A percentile compares a stretch with the other conserved stretches of the same genome.
These are phyloP conservation scores for Acanthamoeba polyphaga DNA, from an alignment of 208 protist species.

Conservation along the genomic window DNA sequence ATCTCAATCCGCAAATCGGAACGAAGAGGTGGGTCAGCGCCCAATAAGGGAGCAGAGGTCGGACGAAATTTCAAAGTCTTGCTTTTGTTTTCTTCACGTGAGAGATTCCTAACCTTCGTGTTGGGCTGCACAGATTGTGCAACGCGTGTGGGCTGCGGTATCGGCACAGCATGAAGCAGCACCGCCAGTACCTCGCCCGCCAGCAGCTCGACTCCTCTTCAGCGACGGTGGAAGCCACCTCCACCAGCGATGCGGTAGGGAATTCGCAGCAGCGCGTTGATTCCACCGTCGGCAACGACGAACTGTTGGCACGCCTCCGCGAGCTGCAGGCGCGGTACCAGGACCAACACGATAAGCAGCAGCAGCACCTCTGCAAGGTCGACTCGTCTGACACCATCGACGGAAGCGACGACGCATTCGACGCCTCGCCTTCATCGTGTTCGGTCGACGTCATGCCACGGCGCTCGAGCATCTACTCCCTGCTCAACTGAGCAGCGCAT, in stretches of 20 bases:
- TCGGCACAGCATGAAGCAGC: constrained; percentile 50
- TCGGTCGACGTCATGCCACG: not conserved
- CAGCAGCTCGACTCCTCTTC: not conserved
- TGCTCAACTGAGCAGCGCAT: not conserved
- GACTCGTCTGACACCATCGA: constrained; percentile 28
- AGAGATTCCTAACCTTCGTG: no score
- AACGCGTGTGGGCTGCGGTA: constrained; percentile 52
- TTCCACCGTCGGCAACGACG: no score
- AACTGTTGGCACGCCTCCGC: no score
- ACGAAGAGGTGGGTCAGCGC: no score
- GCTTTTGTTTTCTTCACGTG: no score
- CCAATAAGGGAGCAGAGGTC: no score
- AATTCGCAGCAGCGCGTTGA: no score
- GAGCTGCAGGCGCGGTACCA: not conserved
- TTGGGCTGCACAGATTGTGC: not conserved
- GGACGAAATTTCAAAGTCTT: no score
- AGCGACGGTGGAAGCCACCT: no score
- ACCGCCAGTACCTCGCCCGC: constrained; percentile 32
- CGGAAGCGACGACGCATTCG: not conserved
- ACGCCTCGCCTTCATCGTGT: not conserved
- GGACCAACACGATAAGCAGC: not conserved
- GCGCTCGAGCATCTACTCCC: constrained; percentile 17
- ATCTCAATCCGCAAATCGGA: no score
- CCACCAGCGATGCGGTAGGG: not conserved
- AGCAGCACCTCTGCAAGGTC: not conserved